These are phyloP conservation scores for Pelargonium fulgidum DNA, from an alignment of 441 rosid genomes.

Conservation along the genomic window DNA sequence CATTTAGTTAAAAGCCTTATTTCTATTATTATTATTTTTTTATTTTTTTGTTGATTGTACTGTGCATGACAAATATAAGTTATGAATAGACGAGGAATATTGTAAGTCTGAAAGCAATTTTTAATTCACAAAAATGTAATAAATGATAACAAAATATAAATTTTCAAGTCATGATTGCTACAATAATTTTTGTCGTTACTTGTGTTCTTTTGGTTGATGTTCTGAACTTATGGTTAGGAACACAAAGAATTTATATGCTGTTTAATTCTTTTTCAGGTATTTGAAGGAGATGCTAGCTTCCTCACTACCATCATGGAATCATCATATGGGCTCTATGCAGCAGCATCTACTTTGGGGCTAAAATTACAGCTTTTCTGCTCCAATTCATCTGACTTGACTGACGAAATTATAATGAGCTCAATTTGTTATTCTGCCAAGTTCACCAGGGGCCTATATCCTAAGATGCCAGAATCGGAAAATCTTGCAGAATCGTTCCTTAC, in stretches of 20 bases:
- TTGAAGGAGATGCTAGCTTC: constrained; percentile 62
- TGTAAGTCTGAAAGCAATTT: not conserved
- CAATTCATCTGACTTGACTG: constrained; percentile 61
- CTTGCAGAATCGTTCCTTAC: constrained; percentile 87
- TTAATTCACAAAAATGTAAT: not conserved
- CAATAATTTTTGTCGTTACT: not conserved
- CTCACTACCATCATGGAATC: constrained; percentile 55
- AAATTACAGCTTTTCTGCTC: constrained; percentile 81
- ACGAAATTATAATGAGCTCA: constrained; percentile 63
- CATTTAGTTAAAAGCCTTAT: constrained; percentile 7
- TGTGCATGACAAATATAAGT: constrained; percentile 5
- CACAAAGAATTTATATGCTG: not conserved
- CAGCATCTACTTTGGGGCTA: constrained; percentile 90
- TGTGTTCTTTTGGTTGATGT: constrained; percentile 3
- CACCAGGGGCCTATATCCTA: constrained; percentile 39
- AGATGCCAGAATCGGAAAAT: constrained; percentile 85
- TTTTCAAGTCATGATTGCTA: not conserved
- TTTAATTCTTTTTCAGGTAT: constrained; percentile 38
- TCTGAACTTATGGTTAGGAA: constrained; percentile 15
- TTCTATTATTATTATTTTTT: too few relatives aligned
- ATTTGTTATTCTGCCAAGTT: constrained; percentile 43
- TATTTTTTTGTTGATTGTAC: not conserved
- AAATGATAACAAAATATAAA: not conserved
- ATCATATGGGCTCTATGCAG: constrained; percentile 79
- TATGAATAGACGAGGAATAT: not conserved